Percentiles rank a stretch among this genome's conserved stretches.
Conservation (phyloP, 2,329 filamentous ascomycete species). For the Hymenoscyphus repandus region DNA sequence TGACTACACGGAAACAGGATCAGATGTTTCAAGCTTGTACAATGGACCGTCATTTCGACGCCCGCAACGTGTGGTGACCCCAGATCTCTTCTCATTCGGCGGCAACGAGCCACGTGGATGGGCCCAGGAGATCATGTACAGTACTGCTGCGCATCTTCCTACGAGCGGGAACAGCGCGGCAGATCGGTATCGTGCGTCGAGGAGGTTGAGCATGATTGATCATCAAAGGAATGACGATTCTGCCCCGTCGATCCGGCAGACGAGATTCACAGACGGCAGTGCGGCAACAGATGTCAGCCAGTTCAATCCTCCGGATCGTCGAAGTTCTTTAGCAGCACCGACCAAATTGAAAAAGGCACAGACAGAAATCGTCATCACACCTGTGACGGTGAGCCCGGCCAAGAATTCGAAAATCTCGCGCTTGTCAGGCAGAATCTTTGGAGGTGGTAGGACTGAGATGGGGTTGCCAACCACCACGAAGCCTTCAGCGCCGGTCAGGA, state of each 20-base stretch:
- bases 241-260: background rate
- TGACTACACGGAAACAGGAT: conserved; percentile 25
- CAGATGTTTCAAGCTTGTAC: conserved; percentile 19
- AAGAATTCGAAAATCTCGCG: conserved; percentile 7
- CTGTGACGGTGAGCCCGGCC: background rate
- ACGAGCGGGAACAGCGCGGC: conserved; percentile 6
- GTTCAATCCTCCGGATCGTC: conserved; percentile 23
- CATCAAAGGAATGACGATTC: conserved; percentile 20
- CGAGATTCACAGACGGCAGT: conserved; percentile 5
- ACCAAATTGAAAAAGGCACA: conserved; percentile 19
- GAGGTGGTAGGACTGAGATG: background rate
- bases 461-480: background rate
- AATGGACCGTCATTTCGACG: conserved; percentile 12
- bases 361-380: background rate
- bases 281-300: conserved; percentile 3
- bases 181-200: conserved; percentile 14
- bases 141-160: conserved; percentile 17
- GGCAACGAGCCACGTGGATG: conserved; percentile 16
- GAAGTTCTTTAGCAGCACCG: conserved; percentile 24
- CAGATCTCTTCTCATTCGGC: conserved; percentile 22
- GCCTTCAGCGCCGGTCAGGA: background rate
- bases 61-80: conserved; percentile 14
- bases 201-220: conserved; percentile 18
- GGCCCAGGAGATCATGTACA: conserved; percentile 26
- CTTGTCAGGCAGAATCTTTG: conserved; percentile 6